These are phyloP conservation scores for Cytospora leucostoma DNA, from an alignment of 2,329 filamentous ascomycete genomes.

Conservation along the genomic window DNA sequence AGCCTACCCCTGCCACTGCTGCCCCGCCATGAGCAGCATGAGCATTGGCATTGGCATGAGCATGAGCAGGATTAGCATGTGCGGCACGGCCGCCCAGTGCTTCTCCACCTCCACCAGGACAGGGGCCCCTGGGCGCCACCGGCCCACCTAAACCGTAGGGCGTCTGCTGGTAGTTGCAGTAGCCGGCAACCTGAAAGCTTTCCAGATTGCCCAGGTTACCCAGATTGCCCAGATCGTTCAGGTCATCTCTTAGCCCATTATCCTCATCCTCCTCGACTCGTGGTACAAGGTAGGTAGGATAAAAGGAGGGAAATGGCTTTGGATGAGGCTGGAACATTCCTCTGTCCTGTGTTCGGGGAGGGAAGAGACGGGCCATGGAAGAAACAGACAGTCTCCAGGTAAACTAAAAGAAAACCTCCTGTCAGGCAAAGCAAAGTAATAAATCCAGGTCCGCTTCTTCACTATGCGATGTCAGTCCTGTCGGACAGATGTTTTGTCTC, in stretches of 20 bases:
- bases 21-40: constrained; percentile 18
- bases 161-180: constrained; percentile 30
- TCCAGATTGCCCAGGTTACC: not conserved
- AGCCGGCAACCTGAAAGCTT: constrained; percentile 25
- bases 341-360: constrained; percentile 14
- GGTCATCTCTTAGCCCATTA: constrained; percentile 44
- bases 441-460: not conserved
- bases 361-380: not conserved
- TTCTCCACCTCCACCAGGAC: constrained; percentile 8
- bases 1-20: constrained; percentile 15
- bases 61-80: not conserved
- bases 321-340: constrained; percentile 60
- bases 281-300: constrained; percentile 4
- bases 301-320: constrained; percentile 47
- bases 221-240: constrained; percentile 17
- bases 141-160: constrained; percentile 16
- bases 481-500: constrained; percentile 15
- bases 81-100: not conserved
- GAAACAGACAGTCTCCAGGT: not conserved
- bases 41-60: not conserved
- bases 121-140: constrained; percentile 11
- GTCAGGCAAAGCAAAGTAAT: not conserved
- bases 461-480: constrained; percentile 1
- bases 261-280: constrained; percentile 45
- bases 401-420: not conserved